These are phyloP conservation scores for Kuraishia floccosa DNA, from an alignment of 805 yeast species.

Conservation along the genomic window DNA sequence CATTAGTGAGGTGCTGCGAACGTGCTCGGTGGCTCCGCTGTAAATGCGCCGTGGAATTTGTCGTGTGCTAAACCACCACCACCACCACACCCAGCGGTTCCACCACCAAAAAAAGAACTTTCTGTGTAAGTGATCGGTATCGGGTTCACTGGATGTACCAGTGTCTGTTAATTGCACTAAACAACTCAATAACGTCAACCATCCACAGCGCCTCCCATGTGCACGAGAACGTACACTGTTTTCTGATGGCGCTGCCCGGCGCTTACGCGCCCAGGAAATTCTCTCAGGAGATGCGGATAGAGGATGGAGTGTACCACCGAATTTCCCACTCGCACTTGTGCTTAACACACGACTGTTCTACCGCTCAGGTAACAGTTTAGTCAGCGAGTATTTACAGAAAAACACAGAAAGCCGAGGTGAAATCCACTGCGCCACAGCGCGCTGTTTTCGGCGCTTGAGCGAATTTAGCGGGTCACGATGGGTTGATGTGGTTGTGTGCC, in stretches of 20 bases:
- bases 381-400: too few relatives aligned
- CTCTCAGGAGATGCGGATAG: slow-evolving; percentile 18
- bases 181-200: slow-evolving; percentile 22
- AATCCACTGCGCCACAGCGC: too few relatives aligned
- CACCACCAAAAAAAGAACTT: background rate
- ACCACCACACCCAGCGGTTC: background rate
- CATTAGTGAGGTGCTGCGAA: too few relatives aligned
- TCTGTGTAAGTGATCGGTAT: slow-evolving; percentile 30
- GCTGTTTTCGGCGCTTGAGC: too few relatives aligned
- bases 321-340: slow-evolving; percentile 30
- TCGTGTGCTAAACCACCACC: background rate
- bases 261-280: slow-evolving; percentile 22
- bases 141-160: slow-evolving; percentile 18
- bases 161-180: slow-evolving; percentile 28
- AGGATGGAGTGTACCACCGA: slow-evolving; percentile 23
- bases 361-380: too few relatives aligned
- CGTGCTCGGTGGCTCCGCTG: too few relatives aligned
- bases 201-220: slow-evolving; percentile 26
- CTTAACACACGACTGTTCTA: too few relatives aligned
- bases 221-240: slow-evolving; percentile 7
- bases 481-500: too few relatives aligned
- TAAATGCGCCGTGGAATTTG: too few relatives aligned
- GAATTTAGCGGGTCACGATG: too few relatives aligned
- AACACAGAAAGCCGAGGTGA: too few relatives aligned
- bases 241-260: slow-evolving; percentile 27